Conservation (phyloP, 208 protist genomes). For the Lotmaria passim region DNA sequence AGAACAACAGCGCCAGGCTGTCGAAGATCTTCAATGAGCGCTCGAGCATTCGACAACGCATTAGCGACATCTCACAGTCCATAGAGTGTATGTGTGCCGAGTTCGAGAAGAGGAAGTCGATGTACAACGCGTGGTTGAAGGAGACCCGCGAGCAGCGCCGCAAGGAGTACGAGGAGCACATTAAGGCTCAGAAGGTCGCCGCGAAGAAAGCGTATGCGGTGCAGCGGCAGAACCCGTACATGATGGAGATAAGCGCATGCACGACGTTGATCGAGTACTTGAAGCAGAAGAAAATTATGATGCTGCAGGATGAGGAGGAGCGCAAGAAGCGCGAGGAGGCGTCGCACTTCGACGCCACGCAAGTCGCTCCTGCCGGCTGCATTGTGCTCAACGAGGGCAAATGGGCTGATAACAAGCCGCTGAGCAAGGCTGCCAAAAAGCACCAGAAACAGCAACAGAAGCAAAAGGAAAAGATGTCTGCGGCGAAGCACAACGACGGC, state of each 20-base stretch:
- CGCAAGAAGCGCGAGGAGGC: slow-evolving; percentile 48
- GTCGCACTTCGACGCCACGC: slow-evolving; percentile 66
- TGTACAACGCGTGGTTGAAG: slow-evolving; percentile 74
- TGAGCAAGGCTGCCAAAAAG: slow-evolving; percentile 41
- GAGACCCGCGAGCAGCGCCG: slow-evolving; percentile 62
- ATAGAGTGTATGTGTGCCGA: slow-evolving; percentile 58
- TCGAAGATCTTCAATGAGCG: slow-evolving; percentile 66
- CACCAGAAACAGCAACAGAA: slow-evolving; percentile 39
- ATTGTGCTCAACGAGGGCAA: slow-evolving; percentile 78
- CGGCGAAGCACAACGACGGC: slow-evolving; percentile 4
- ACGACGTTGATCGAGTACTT: slow-evolving; percentile 65
- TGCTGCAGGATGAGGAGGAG: slow-evolving; percentile 67
- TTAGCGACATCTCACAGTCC: slow-evolving; percentile 50
- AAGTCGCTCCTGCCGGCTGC: slow-evolving; percentile 59
- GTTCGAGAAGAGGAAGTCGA: slow-evolving; percentile 38
- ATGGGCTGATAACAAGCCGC: slow-evolving; percentile 33
- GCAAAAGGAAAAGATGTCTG: slow-evolving; percentile 15
- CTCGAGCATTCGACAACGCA: slow-evolving; percentile 41
- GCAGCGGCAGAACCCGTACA: slow-evolving; percentile 68
- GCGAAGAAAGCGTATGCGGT: slow-evolving; percentile 58
- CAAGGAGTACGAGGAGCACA: slow-evolving; percentile 47
- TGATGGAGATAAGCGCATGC: slow-evolving; percentile 65
- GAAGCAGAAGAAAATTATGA: slow-evolving; percentile 66
- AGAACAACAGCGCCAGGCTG: slow-evolving; percentile 37
- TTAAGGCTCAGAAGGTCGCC: slow-evolving; percentile 63